Base-by-base conservation (phyloP, 202 grass and related monocot species). In the Saccharum hybrid region DNA sequence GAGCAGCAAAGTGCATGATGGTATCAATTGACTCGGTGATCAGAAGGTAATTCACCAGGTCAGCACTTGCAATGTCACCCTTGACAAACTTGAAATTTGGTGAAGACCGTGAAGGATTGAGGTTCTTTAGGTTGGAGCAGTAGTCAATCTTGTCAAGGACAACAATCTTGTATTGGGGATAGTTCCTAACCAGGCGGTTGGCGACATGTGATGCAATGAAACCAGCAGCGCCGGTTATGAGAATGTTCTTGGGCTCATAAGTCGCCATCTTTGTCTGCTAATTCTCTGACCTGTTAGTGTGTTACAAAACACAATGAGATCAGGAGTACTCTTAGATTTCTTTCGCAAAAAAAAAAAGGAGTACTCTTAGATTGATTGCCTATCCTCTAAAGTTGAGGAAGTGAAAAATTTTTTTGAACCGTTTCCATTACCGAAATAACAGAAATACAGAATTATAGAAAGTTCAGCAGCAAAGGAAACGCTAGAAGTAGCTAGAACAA, bases 121-220 rank as follows among this genome's bases (percentile, higher is more conserved):
- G 90, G 36, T 96, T 96, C 36, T 91, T 96, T 31, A 96, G 83
- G 86, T n/a, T 96, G 34, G 93, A 96, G 84, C 93, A 96, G 84
- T 96, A 93, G 67, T 96, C 93, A 36, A 96, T 59, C 90, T 96
- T 96, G 78, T 96, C 93, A 7, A 96, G 93, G 75, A 96, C 90
- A 62, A 96, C 90, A 39, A 96, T 87, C 68, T 96, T 96, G 88
- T 93, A 96, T 46, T 93, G 71, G 3, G 88, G 88, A 56, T 93
- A 93, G 77, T 93, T 93, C 49, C 90, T 82, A 56, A 96, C 59
- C 26, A 96, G 86, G 75, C 93, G 90, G 77, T 96, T 96, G 1
- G 90, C 86, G 12, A 96, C 93, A 92, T 96, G 93, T 9, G 93
- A 96, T 51, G 90, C 93, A 30, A 96, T 96, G 74, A 96, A 96